phyloP scores from a whole-genome alignment of 2,329 filamentous ascomycete genomes.

The Aspergillus sojae region DNA sequence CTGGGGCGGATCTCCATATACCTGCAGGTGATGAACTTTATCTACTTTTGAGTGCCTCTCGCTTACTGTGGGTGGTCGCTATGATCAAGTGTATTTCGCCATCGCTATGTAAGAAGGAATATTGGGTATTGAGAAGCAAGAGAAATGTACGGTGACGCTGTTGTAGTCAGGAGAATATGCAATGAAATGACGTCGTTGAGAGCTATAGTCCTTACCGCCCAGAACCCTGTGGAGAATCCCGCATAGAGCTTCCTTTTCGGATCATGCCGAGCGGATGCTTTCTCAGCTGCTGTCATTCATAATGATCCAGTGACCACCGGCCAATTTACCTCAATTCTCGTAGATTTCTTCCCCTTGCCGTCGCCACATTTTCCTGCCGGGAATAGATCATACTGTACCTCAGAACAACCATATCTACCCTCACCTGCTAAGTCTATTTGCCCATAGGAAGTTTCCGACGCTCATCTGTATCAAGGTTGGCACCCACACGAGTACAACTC shows the following conservation, averaged over 20 bases:
- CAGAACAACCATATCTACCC: background rate
- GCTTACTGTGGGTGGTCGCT: background rate
- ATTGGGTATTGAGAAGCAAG: background rate
- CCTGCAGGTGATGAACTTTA: background rate
- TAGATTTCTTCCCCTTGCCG: background rate
- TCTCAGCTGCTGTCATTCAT: background rate
- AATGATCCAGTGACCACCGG: no score
- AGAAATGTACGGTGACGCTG: background rate
- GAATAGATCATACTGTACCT: background rate
- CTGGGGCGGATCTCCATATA: background rate
- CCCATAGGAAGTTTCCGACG: background rate
- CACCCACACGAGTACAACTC: background rate
- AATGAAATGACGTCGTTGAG: background rate
- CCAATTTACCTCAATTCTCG: no score
- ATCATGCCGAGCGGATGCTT: background rate
- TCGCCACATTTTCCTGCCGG: background rate
- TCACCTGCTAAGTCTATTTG: background rate
- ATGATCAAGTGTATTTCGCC: background rate
- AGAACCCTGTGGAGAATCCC: constrained; percentile 1
- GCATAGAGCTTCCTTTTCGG: constrained; percentile 4
- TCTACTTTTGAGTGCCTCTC: background rate
- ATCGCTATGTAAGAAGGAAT: background rate
- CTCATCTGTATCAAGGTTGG: background rate
- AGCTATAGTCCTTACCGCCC: background rate
- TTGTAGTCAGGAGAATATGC: background rate